Evolutionary conservation across 2,329 filamentous ascomycete species (phyloP), one percentile per base, ranked within the genome.

Genomic region (Daldinia eschscholtzii): DNA sequence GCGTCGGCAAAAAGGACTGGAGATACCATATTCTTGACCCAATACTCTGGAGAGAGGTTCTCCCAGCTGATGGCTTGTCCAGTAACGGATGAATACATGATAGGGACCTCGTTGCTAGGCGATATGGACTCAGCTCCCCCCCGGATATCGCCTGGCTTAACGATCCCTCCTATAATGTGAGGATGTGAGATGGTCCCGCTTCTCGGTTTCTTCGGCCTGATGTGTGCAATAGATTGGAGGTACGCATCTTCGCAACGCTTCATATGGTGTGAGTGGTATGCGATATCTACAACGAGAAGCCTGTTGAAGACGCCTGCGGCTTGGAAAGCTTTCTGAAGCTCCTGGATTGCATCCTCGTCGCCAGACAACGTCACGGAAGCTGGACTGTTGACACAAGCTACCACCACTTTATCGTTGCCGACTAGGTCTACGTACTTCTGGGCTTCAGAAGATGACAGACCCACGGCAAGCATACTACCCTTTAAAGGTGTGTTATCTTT

Each of bases 231-330:
- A n/a, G 70, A 69, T 4, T 67, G 26, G 30, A 73, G 57, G 64
- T 79, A 80, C 3, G 61, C 37, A 1, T 41, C 44, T 10, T 75
- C 75, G 10, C 79, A 72, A 2, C 71, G 71, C 0, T 62, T 61
- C 79, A 81, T 80, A 48, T 80, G 79, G 33, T 77, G 73, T 0
- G 78, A 79, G 53, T 79, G 78, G 52, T 79, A 76, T 9, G 72
- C 74, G 23, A 70, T 58, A n/a, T 57, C 41, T 3, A 75, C 69
- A 1, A 62, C 50, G 12, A 76, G 62, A 7, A 72, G 55, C 23
- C 74, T 60, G 26, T 59, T 72, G 60, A 74, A 74, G 1, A 74
- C 57, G 1, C 67, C 70, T 9, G 64, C 64, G 4, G 35, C 57
- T 15, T 71, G 48, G 10, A 76, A 62, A 12, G 52, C 12, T 20